Evolutionary conservation across 768 basidiomycete genomes (phyloP).

Genomic region (Tulasnella sp.): DNA sequence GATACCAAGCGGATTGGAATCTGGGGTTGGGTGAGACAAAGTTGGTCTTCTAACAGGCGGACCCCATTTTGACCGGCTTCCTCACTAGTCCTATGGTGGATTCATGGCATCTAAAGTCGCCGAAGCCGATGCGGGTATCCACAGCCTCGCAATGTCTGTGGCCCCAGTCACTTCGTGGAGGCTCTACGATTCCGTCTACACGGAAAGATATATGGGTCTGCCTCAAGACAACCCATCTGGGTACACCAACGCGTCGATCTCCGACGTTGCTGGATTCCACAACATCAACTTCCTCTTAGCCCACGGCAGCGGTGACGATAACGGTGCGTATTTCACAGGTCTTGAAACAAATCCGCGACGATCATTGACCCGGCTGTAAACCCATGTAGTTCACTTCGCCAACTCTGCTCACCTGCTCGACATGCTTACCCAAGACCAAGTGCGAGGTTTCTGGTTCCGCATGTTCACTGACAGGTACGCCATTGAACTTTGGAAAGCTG

Average conservation of each 20-base stretch:
- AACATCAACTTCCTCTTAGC: conserved; percentile 80
- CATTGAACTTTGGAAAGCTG: conserved; percentile 20
- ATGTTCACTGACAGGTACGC: conserved; percentile 95
- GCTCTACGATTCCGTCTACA: conserved; percentile 91
- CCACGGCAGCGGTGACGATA: conserved; percentile 95
- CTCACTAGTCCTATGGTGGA: conserved; percentile 85
- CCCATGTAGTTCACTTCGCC: conserved; percentile 71
- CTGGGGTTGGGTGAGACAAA: conserved; percentile 89
- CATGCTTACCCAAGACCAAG: conserved; percentile 79
- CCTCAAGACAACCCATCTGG: conserved; percentile 78
- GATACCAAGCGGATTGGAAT: conserved; percentile 88
- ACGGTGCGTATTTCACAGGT: conserved; percentile 45
- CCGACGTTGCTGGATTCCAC: conserved; percentile 81
- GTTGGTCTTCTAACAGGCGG: not conserved
- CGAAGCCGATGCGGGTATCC: conserved; percentile 87
- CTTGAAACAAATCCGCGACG: not conserved
- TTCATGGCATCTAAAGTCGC: conserved; percentile 94
- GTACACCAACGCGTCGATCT: conserved; percentile 88
- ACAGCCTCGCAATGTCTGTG: conserved; percentile 88
- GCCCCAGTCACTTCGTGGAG: conserved; percentile 93
- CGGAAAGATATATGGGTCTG: conserved; percentile 94
- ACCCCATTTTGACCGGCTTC: conserved; percentile 25
- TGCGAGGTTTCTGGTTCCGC: conserved; percentile 73
- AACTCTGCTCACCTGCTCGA: conserved; percentile 91
- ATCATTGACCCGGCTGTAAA: not conserved